These are phyloP conservation scores for Penstemon davidsonii DNA, from an alignment of 257 asterid species.

Conservation along the genomic window DNA sequence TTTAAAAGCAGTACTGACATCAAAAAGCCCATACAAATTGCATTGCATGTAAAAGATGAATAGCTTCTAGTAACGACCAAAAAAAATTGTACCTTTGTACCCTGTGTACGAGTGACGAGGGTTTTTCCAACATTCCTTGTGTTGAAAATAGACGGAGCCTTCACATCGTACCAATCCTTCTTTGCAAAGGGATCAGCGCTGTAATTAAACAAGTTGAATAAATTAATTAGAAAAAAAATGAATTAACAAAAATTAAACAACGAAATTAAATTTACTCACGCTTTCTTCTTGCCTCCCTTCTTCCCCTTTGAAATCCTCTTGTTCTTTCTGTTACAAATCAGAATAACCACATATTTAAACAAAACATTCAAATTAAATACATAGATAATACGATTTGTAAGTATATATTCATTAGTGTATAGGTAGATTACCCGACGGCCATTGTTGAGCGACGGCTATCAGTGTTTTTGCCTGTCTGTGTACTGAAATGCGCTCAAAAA, in stretches of 20 bases:
- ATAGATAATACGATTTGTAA: too few species aligned
- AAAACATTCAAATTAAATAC: background rate
- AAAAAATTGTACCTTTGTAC: constrained; percentile 49
- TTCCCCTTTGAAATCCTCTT: constrained; percentile 69
- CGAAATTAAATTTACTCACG: constrained; percentile 30
- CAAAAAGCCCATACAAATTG: too few species aligned
- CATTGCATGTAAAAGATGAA: too few species aligned
- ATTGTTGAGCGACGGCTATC: too few species aligned
- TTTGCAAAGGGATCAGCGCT: constrained; percentile 59
- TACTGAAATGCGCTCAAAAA: too few species aligned
- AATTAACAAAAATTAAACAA: background rate
- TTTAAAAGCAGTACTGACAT: too few species aligned
- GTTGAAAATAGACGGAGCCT: constrained; percentile 58
- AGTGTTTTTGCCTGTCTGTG: too few species aligned
- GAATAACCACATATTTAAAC: constrained; percentile 12
- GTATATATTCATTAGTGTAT: too few species aligned
- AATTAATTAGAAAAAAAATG: constrained; percentile 3
- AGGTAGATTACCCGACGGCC: too few species aligned
- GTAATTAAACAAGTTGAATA: background rate
- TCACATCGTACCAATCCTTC: constrained; percentile 74
- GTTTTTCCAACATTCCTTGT: constrained; percentile 58
- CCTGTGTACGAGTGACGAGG: constrained; percentile 71
- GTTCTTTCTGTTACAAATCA: constrained; percentile 45
- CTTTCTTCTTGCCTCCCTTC: constrained; percentile 70
- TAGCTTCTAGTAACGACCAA: too few species aligned